phyloP scores from a whole-genome alignment of 148 eudicot species.

The Nyssa sinensis region DNA sequence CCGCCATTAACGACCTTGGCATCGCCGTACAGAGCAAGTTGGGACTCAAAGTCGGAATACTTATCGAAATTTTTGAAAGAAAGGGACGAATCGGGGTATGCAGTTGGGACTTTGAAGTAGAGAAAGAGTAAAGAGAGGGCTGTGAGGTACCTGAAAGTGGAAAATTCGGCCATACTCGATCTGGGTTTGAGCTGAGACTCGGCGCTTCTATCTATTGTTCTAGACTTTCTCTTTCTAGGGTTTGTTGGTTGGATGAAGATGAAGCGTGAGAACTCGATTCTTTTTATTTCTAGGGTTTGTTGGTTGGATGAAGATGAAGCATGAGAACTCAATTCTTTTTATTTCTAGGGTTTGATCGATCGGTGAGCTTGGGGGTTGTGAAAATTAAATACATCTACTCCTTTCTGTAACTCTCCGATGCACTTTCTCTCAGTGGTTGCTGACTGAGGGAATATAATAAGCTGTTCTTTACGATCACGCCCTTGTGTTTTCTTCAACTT shows the following conservation, averaged over 20 bases:
- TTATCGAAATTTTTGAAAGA: conserved; percentile 45
- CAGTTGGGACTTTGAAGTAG: conserved; percentile 29
- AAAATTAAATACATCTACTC: conserved; percentile 36
- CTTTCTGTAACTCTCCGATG: conserved; percentile 16
- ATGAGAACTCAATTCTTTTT: conserved; percentile 23
- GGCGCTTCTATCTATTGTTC: too few species aligned
- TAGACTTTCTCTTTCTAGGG: conserved; percentile 23
- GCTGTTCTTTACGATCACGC: conserved; percentile 21
- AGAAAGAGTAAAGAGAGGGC: conserved; percentile 28
- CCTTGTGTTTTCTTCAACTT: conserved; percentile 8
- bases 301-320: conserved; percentile 21
- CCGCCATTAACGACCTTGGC: conserved; percentile 45
- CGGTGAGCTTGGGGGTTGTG: conserved; percentile 41
- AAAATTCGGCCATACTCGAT: conserved; percentile 37
- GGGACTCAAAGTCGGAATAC: conserved; percentile 46
- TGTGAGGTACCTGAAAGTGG: conserved; percentile 34
- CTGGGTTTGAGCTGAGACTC: conserved; percentile 23
- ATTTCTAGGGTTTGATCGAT: conserved; percentile 21
- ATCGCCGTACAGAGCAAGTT: conserved; percentile 58
- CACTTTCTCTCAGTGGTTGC: conserved; percentile 40
- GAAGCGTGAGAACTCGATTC: too few species aligned
- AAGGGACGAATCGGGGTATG: conserved; percentile 42
- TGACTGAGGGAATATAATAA: conserved; percentile 41
- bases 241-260: conserved; percentile 24
- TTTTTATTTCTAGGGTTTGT: conserved; percentile 21